Percentiles rank a stretch among this genome's conserved stretches.
These are phyloP conservation scores for Gloeophyllum trabeum DNA, from an alignment of 768 basidiomycete genomes.

Conservation along the genomic window DNA sequence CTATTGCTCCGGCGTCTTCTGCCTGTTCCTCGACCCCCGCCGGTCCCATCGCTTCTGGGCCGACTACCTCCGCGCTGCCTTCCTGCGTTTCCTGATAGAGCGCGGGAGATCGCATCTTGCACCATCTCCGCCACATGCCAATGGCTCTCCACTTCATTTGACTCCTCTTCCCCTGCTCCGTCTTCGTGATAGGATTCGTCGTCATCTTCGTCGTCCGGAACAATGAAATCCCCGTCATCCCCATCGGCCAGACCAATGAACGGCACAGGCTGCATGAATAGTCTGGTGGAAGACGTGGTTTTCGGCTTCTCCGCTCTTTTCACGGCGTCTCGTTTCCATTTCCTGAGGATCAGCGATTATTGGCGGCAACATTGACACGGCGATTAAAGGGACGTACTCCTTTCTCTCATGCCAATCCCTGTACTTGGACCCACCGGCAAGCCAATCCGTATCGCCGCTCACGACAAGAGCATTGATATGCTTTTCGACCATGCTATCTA, in stretches of 20 bases:
- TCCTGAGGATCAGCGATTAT: constrained; percentile 6
- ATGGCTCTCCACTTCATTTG: background rate
- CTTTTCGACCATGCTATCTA: constrained; percentile 50
- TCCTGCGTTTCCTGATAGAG: too few relatives aligned
- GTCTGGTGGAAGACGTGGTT: background rate
- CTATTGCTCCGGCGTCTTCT: background rate
- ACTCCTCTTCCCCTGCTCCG: background rate
- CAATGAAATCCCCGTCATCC: background rate
- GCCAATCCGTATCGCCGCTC: constrained; percentile 42
- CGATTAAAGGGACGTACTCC: constrained; percentile 28
- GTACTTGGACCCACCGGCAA: constrained; percentile 30
- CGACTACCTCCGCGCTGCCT: too few relatives aligned
- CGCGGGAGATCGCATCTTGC: background rate
- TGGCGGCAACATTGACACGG: background rate
- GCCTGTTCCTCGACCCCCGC: background rate
- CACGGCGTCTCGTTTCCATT: constrained; percentile 18
- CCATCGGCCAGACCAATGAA: background rate
- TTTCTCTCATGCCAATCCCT: constrained; percentile 43
- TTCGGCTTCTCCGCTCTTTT: constrained; percentile 6
- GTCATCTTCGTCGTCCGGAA: background rate
- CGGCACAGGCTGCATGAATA: background rate
- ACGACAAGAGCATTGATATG: constrained; percentile 38
- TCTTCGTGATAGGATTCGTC: background rate
- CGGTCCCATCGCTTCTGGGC: too few relatives aligned
- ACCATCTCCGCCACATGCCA: background rate